phyloP scores from a whole-genome alignment of 2,329 filamentous ascomycete genomes.

The Fusarium oxysporum region DNA sequence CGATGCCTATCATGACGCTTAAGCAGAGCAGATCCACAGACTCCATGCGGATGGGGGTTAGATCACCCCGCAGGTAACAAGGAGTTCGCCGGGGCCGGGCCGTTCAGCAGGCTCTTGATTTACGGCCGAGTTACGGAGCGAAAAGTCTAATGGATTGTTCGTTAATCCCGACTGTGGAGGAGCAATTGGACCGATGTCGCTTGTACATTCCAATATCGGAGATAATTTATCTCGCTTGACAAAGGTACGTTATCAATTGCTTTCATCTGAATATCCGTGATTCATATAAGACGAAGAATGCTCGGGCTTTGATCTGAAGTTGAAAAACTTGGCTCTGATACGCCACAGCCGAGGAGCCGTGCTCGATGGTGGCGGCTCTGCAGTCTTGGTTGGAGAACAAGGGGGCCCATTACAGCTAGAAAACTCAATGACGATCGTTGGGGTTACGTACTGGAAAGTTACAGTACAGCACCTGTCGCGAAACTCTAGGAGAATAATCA shows the following conservation, averaged over 20 bases:
- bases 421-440: neutral
- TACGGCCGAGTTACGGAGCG: conserved; percentile 32
- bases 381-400: conserved; percentile 14
- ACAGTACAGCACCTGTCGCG: neutral
- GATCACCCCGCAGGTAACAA: conserved; percentile 29
- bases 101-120: conserved; percentile 6
- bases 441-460: conserved; percentile 9
- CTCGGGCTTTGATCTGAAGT: neutral
- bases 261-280: neutral
- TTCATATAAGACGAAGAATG: neutral
- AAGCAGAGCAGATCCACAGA: conserved; percentile 8
- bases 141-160: conserved; percentile 13
- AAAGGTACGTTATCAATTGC: neutral
- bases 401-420: neutral
- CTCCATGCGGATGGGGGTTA: conserved; percentile 9
- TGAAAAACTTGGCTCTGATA: neutral
- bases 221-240: conserved; percentile 1
- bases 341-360: conserved; percentile 33
- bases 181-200: conserved; percentile 31
- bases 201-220: conserved; percentile 26
- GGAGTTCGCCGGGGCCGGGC: conserved; percentile 22
- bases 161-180: conserved; percentile 2
- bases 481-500: neutral
- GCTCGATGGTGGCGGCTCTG: conserved; percentile 25
- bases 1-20: conserved; percentile 12